Percentiles rank a stretch among this genome's conserved stretches.
Evolutionary conservation across 2,329 filamentous ascomycete species (phyloP).

Genomic region (Mycocentrospora acerina): DNA sequence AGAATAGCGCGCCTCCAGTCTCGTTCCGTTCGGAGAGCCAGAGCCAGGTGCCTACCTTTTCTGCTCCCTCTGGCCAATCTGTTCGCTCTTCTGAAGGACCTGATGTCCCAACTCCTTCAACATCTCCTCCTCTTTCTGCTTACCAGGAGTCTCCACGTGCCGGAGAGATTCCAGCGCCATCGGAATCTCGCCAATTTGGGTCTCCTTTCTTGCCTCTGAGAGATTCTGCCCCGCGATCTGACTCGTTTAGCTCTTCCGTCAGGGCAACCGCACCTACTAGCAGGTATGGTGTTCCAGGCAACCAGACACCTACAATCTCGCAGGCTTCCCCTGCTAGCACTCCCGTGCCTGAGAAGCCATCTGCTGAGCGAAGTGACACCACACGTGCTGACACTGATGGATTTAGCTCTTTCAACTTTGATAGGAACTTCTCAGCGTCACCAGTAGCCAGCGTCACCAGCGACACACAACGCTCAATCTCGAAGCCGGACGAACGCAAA

Average conservation of each 20-base stretch:
- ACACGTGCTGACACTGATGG: constrained; percentile 39
- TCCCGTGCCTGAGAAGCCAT: constrained; percentile 53
- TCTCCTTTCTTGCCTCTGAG: constrained; percentile 74
- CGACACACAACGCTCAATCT: constrained; percentile 38
- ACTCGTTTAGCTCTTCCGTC: constrained; percentile 75
- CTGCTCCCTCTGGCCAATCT: constrained; percentile 45
- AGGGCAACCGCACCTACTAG: constrained; percentile 74
- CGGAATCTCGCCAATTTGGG: constrained; percentile 75
- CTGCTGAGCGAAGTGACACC: constrained; percentile 37
- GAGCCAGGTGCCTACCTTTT: constrained; percentile 38
- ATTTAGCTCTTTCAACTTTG: constrained; percentile 38
- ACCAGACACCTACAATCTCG: constrained; percentile 49
- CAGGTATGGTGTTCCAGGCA: constrained; percentile 57
- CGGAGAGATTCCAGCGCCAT: constrained; percentile 63
- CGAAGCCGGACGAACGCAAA: constrained; percentile 40
- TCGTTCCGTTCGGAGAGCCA: constrained; percentile 61
- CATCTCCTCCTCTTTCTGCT: constrained; percentile 60
- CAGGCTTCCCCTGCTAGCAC: constrained; percentile 49
- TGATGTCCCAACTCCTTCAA: constrained; percentile 62
- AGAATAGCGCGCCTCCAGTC: constrained; percentile 54
- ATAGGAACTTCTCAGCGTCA: constrained; percentile 42
- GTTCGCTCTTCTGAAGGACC: constrained; percentile 50
- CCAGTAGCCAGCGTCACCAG: constrained; percentile 45
- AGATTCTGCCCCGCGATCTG: constrained; percentile 56
- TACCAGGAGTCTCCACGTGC: constrained; percentile 57